phyloP scores from a whole-genome alignment of 2,329 filamentous ascomycete species.

The Rhynchosporium agropyri region DNA sequence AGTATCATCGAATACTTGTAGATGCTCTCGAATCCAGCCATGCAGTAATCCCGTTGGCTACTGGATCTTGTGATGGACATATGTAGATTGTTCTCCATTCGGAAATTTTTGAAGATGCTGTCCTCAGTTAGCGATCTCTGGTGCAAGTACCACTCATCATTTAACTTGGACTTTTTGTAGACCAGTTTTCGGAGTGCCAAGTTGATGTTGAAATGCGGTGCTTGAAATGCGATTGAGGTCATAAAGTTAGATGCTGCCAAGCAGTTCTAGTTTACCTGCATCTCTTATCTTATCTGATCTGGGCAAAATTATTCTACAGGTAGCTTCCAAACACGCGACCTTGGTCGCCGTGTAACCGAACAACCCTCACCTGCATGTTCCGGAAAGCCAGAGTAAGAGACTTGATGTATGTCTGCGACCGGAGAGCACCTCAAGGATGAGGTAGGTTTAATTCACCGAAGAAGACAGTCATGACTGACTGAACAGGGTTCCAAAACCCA shows the following conservation, averaged over 20 bases:
- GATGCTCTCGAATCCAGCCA: background rate
- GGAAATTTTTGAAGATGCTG: no score
- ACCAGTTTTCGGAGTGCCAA: no score
- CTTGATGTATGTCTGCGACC: constrained; percentile 62
- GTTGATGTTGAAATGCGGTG: no score
- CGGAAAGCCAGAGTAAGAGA: background rate
- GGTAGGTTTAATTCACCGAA: constrained; percentile 46
- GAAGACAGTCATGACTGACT: constrained; percentile 17
- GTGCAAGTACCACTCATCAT: no score
- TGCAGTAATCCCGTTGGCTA: background rate
- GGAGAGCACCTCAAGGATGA: constrained; percentile 70
- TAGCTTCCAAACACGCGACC: background rate
- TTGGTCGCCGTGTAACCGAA: background rate
- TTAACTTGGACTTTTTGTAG: no score
- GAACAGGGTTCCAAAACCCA: constrained; percentile 65
- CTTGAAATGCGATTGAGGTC: background rate
- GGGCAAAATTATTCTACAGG: background rate
- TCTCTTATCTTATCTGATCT: constrained; percentile 10
- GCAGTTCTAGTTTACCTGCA: background rate
- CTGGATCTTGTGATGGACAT: no score
- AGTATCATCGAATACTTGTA: no score
- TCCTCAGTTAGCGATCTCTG: no score
- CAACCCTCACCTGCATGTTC: background rate
- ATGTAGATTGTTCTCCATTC: no score
- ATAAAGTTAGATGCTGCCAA: background rate